Evolutionary conservation across 192 early-diverging fungal genomes (phyloP).

Genomic region (Rhizoclosmatium globosum): DNA sequence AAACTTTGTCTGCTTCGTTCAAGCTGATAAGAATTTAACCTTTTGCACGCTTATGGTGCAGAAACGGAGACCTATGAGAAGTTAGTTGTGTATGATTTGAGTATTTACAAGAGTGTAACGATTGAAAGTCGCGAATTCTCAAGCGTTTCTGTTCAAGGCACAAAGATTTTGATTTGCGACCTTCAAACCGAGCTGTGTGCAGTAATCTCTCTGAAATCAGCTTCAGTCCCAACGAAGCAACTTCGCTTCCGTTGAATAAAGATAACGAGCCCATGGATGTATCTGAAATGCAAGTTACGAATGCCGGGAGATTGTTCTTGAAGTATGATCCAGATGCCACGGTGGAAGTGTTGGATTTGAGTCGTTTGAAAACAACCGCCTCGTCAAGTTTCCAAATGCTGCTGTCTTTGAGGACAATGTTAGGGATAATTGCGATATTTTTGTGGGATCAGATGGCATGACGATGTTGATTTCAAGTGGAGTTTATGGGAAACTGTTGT

Average conservation of each 20-base stretch:
- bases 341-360: constrained; percentile 6
- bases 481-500: not conserved
- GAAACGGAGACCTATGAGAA: too few species aligned
- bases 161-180: not conserved
- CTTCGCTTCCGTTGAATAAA: not conserved
- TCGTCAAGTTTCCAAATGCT: not conserved
- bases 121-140: not conserved
- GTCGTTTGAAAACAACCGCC: not conserved
- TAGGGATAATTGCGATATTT: constrained; percentile 1
- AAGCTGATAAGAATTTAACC: too few species aligned
- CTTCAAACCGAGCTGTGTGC: not conserved
- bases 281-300: not conserved
- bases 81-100: not conserved
- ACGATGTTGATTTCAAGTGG: not conserved
- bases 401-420: not conserved
- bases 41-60: too few species aligned
- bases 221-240: not conserved
- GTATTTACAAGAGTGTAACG: not conserved
- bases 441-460: not conserved
- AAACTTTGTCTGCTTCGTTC: too few species aligned
- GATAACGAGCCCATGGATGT: not conserved
- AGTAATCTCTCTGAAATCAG: not conserved
- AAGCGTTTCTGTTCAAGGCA: constrained; percentile 2
- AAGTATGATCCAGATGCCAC: not conserved
- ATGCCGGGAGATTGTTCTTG: not conserved